These are phyloP conservation scores for Aspergillus fischeri DNA, from an alignment of 2,329 filamentous ascomycete species.

Conservation along the genomic window DNA sequence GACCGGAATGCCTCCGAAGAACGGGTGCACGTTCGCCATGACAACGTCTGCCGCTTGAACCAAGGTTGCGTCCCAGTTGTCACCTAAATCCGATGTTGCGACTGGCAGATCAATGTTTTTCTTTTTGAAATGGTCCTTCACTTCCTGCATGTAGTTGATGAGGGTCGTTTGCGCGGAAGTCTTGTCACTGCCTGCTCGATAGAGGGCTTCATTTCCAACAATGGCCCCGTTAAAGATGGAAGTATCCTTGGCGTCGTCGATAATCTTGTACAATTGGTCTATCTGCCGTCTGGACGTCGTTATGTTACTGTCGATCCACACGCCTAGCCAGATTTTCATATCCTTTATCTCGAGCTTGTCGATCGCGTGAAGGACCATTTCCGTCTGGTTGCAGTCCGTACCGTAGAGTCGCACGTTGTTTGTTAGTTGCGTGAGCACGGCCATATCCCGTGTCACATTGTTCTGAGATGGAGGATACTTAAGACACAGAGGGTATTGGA, in stretches of 20 bases:
- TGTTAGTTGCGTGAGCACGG: constrained; percentile 83
- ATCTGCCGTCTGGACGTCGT: constrained; percentile 84
- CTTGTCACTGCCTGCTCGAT: constrained; percentile 43
- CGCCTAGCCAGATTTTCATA: constrained; percentile 89
- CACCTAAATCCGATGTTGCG: constrained; percentile 82
- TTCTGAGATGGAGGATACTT: constrained; percentile 79
- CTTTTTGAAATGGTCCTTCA: constrained; percentile 67
- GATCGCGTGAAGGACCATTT: constrained; percentile 85
- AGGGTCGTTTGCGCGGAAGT: constrained; percentile 66
- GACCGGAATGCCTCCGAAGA: constrained; percentile 77
- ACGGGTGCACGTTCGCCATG: constrained; percentile 96
- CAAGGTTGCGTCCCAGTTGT: constrained; percentile 73
- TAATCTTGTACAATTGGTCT: constrained; percentile 74
- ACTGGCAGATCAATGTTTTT: constrained; percentile 68
- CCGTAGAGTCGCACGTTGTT: constrained; percentile 86
- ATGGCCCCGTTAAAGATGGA: constrained; percentile 58
- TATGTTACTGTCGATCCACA: constrained; percentile 81
- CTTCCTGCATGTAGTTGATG: constrained; percentile 59
- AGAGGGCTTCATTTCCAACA: constrained; percentile 62
- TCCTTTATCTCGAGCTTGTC: constrained; percentile 65
- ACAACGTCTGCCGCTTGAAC: constrained; percentile 73
- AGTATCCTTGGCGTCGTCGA: constrained; percentile 52
- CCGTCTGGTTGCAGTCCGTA: constrained; percentile 95
- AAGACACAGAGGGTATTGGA: constrained; percentile 82
- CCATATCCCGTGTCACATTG: constrained; percentile 87